These are phyloP conservation scores for Tricholoma hemisulphureum DNA, from an alignment of 768 basidiomycete genomes.

Conservation along the genomic window DNA sequence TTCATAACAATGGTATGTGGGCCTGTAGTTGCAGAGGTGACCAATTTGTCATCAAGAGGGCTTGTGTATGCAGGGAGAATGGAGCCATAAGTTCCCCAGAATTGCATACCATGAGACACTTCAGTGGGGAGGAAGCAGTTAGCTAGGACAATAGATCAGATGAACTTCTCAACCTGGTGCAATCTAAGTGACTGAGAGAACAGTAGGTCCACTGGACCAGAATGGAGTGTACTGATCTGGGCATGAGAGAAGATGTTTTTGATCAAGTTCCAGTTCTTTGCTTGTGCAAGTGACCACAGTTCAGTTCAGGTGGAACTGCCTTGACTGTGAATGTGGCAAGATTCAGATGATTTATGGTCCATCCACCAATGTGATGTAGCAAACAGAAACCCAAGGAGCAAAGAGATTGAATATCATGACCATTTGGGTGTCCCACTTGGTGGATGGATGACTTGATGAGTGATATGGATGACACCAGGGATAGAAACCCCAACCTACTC, in stretches of 20 bases:
- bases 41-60: too few species aligned
- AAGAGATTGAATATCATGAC: neutral
- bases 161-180: constrained; percentile 1
- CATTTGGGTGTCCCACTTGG: neutral
- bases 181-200: neutral
- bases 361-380: neutral
- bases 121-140: neutral
- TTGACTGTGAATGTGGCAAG: neutral
- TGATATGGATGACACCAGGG: too few species aligned
- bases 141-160: neutral
- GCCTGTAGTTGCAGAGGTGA: constrained; percentile 14
- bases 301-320: neutral
- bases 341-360: neutral
- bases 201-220: neutral
- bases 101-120: neutral
- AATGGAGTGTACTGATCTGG: neutral
- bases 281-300: neutral
- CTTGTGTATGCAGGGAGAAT: constrained; percentile 21
- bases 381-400: neutral
- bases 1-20: constrained; percentile 11
- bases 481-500: too few species aligned
- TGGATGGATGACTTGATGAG: constrained; percentile 3
- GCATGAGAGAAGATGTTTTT: neutral
- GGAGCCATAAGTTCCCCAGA: constrained; percentile 26
- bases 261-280: neutral